Percentiles rank a stretch among this genome's conserved stretches.
Evolutionary conservation across 2,329 filamentous ascomycete genomes (phyloP).

Genomic region (Alternaria sp.): DNA sequence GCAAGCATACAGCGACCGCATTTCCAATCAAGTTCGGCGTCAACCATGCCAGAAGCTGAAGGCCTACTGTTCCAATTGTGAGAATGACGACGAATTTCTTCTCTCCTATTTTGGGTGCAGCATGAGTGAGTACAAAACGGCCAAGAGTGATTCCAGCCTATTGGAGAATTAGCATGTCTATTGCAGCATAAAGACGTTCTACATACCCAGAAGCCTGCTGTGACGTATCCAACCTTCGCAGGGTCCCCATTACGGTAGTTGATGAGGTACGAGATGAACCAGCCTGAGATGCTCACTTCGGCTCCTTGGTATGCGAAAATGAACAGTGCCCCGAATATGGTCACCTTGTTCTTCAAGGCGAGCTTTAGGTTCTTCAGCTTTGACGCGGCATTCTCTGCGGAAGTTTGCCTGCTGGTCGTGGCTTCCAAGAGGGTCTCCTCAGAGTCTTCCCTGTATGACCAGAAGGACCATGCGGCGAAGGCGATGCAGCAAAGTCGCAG

Average conservation of each 20-base stretch:
- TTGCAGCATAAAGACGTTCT: not conserved
- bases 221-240: conserved; percentile 79
- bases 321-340: conserved; percentile 79
- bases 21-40: conserved; percentile 72
- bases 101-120: conserved; percentile 75
- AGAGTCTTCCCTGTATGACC: conserved; percentile 71
- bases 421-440: conserved; percentile 56
- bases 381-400: conserved; percentile 48
- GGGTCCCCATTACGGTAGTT: conserved; percentile 74
- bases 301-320: conserved; percentile 88
- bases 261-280: conserved; percentile 88
- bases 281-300: conserved; percentile 84
- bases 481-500: conserved; percentile 66
- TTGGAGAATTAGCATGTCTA: conserved; percentile 22
- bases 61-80: conserved; percentile 67
- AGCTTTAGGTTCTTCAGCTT: conserved; percentile 61
- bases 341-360: conserved; percentile 64
- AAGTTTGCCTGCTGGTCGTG: conserved; percentile 53
- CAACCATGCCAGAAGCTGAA: conserved; percentile 81
- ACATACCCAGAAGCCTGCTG: conserved; percentile 71
- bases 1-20: conserved; percentile 62
- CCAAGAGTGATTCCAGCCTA: conserved; percentile 80
- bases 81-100: conserved; percentile 72
- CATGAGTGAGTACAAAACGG: conserved; percentile 74
- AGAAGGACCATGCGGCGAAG: conserved; percentile 73